Base-by-base conservation (phyloP, 2,329 filamentous ascomycete genomes). In the Blumeria hordei region DNA sequence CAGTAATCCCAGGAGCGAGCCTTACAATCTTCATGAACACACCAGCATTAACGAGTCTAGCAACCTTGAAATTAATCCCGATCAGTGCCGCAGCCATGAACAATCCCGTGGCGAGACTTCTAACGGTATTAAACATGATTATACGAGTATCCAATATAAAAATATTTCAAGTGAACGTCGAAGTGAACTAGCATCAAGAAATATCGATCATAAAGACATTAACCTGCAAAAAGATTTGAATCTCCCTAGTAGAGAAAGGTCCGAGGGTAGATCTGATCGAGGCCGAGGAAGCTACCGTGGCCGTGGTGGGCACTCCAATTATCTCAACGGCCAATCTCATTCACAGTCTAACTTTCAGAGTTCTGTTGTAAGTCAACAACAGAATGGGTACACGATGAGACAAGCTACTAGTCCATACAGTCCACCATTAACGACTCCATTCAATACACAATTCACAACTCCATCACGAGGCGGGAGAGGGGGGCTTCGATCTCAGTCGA, bases 401-500 rank as follows among this genome's bases (percentile, higher is more conserved):
- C 64, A 62, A 55, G 61, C 57, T 39, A 59, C 61, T 16, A 61
- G 57, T 43, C 66, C 59, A 18, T 67, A 62, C 62, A 67, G 65
- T 45, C 65, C 69, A 55, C 62, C 68, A 47, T 66, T 69, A 21
- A 69, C 57, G 60, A 66, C 35, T 64, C 66, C 60, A 10, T 66
- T 64, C 51, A 59, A 54, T 55, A 61, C 67, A 45, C 63, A 62
- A 60, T 61, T 62, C 61, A 54, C 62, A 58, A 57, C 56, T 18
- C 62, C 67, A 45, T 57, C 62, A 21, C 62, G 72, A 55, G 70
- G 70, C 57, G 74, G 72, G 59, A 71, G 77, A 53, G 70, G 72
- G 60, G 70, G 70, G 51, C 66, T 74, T 57, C 72, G 79, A 55
- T 78, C 80, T 32, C 78, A 81, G 59, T 81, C 79, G 1, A 73